These are phyloP conservation scores for Benincasa hispida DNA, from an alignment of 306 rosid genomes.

Conservation along the genomic window DNA sequence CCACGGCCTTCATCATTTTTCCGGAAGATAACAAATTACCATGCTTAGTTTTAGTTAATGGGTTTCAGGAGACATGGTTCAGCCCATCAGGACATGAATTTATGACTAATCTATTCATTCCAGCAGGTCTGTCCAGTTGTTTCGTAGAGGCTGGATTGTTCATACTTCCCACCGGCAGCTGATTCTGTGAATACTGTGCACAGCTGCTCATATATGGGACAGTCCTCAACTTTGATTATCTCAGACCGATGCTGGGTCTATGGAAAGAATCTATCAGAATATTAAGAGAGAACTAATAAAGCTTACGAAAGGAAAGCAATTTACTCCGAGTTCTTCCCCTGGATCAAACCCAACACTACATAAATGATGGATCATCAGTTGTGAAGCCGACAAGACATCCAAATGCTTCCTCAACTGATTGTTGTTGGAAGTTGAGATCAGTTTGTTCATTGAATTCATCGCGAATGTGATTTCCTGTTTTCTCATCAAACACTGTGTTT, in stretches of 20 bases:
- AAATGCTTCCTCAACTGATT: slow-evolving; percentile 35
- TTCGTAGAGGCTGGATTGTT: slow-evolving; percentile 74
- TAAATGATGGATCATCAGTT: slow-evolving; percentile 54
- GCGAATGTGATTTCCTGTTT: slow-evolving; percentile 72
- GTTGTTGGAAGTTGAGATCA: slow-evolving; percentile 67
- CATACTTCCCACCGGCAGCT: slow-evolving; percentile 63
- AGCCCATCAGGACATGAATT: slow-evolving; percentile 31
- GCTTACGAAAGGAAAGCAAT: neutral
- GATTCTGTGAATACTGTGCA: slow-evolving; percentile 63
- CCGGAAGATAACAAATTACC: slow-evolving; percentile 23
- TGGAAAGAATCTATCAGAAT: slow-evolving; percentile 12
- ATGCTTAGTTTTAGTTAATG: slow-evolving; percentile 20
- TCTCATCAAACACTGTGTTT: slow-evolving; percentile 73
- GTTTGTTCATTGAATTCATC: slow-evolving; percentile 68
- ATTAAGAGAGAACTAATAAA: slow-evolving; percentile 3
- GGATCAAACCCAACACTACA: slow-evolving; percentile 53
- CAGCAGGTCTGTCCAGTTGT: slow-evolving; percentile 43
- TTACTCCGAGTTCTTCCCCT: slow-evolving; percentile 73
- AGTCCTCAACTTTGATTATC: slow-evolving; percentile 46
- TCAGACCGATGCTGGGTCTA: slow-evolving; percentile 57
- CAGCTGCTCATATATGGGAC: slow-evolving; percentile 78
- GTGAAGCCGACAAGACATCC: slow-evolving; percentile 63
- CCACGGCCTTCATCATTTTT: slow-evolving; percentile 26
- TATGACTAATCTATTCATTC: slow-evolving; percentile 20
- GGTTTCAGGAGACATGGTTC: slow-evolving; percentile 22